A percentile compares a stretch with the other conserved stretches of the same genome.
Evolutionary conservation across 2,329 filamentous ascomycete species (phyloP).

Genomic region (Trichoderma pleuroti): DNA sequence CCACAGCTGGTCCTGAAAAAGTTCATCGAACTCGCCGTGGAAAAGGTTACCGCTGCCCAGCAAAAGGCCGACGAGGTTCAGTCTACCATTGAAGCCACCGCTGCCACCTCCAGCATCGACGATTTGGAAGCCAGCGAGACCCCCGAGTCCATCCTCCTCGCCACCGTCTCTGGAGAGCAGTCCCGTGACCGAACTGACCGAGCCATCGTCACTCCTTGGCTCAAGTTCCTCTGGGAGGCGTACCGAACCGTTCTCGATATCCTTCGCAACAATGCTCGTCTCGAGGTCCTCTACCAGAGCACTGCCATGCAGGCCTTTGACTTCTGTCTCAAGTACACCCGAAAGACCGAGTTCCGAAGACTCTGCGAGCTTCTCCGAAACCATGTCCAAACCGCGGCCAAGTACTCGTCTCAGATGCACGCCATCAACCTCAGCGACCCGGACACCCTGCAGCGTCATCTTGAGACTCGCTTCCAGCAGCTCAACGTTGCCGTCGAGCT

Average conservation of each 20-base stretch:
- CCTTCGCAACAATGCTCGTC: slow-evolving; percentile 95
- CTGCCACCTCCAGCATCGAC: slow-evolving; percentile 68
- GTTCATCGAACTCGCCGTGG: slow-evolving; percentile 95
- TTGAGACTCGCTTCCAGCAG: slow-evolving; percentile 98
- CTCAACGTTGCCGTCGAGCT: slow-evolving; percentile 96
- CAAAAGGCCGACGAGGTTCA: slow-evolving; percentile 94
- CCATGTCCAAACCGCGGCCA: slow-evolving; percentile 97
- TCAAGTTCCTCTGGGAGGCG: slow-evolving; percentile 99
- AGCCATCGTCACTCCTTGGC: slow-evolving; percentile 96
- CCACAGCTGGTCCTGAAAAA: slow-evolving; percentile 82
- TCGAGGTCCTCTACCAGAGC: slow-evolving; percentile 97
- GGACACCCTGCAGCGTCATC: slow-evolving; percentile 92
- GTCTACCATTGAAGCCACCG: slow-evolving; percentile 72
- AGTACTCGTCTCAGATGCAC: slow-evolving; percentile 98
- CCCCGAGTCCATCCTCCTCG: slow-evolving; percentile 94
- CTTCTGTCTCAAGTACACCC: slow-evolving; percentile 96
- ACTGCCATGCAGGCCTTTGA: slow-evolving; percentile 98
- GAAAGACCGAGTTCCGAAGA: slow-evolving; percentile 98
- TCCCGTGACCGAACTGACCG: slow-evolving; percentile 95
- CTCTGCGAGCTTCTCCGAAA: slow-evolving; percentile 97
- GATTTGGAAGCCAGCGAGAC: slow-evolving; percentile 97
- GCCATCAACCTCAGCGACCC: slow-evolving; percentile 98
- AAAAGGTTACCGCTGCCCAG: slow-evolving; percentile 94
- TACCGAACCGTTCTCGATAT: slow-evolving; percentile 98
- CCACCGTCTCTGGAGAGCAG: slow-evolving; percentile 96